A percentile compares a stretch with the other conserved stretches of the same genome.
Conservation (phyloP, 192 early-diverging fungal species). For the Phlyctochytrium arcticum region DNA sequence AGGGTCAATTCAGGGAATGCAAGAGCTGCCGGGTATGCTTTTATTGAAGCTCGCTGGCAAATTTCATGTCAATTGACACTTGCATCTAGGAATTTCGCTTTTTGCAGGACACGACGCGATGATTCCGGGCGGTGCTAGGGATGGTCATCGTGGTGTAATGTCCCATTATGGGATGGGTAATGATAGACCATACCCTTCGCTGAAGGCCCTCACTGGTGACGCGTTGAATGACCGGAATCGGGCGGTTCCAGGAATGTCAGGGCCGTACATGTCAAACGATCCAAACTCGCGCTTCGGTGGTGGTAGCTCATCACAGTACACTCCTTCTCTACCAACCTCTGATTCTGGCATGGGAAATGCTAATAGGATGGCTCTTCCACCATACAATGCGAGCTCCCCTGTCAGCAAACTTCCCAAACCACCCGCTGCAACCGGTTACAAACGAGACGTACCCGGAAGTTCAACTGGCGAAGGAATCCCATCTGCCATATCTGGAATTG, state of each 20-base stretch:
- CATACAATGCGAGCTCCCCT: slow-evolving; percentile 20
- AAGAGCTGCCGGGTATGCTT: slow-evolving; percentile 14
- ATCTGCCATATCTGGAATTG: no score
- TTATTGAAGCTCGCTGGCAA: neutral
- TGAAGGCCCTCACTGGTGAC: neutral
- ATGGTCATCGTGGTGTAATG: neutral
- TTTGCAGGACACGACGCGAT: no score
- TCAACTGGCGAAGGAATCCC: no score
- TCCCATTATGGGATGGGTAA: neutral
- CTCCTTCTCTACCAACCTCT: neutral
- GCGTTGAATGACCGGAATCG: neutral
- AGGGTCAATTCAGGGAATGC: slow-evolving; percentile 10
- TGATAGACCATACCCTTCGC: neutral
- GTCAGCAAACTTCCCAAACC: slow-evolving; percentile 26
- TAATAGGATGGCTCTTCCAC: slow-evolving; percentile 6
- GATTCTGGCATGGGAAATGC: neutral
- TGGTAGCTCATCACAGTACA: neutral
- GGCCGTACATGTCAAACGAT: neutral
- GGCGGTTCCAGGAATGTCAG: neutral
- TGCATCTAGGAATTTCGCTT: neutral
- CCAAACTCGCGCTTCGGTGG: neutral
- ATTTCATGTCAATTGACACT: neutral
- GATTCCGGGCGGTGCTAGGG: neutral
- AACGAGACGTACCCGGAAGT: slow-evolving; percentile 5
- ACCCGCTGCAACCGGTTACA: neutral